Base-by-base conservation (phyloP, 108 stramenopile genomes). In the Cyclotella baltica region DNA sequence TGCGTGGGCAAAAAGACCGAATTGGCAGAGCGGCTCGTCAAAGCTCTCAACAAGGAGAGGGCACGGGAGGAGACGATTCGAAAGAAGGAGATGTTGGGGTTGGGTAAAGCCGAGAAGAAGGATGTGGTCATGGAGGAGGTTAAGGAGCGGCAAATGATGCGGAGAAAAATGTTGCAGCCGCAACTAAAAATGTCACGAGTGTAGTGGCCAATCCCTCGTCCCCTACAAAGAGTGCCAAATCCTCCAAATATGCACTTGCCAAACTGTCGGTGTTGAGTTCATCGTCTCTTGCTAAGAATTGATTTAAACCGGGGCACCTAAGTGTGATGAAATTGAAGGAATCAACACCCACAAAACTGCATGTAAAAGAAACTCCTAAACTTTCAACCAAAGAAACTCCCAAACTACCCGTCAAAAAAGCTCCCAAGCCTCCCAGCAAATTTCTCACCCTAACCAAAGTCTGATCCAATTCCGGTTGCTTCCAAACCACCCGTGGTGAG, bases 61-160 rank as follows among this genome's bases (percentile, higher is more conserved):
- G 36, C 36, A 36, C 0, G 61, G 61, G 61, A 62, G 19, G 27
- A 62, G 61, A 34, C 33, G 19, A 35, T 34, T 11, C 16, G 27
- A 62, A 62, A 36, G 61, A 34, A 36, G 10, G 30, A 56, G 52
- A 59, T 31, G 29, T 23, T 27, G 35, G 23, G 25, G 25, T 25
- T 5, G 11, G 25, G 23, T 10, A 25, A 25, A 23, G 20, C 11
- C 1, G 11, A 56, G 5, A n/a, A 56, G 55, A 25, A 3, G 55
- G 55, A 23, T 56, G 55, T 56, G 2, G 55, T 2, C 27, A 76
- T 18, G 3, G 57, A 67, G n/a, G 52, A 57, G 33, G 62, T 35
- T 34, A 64, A 53, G 51, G 46, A n/a, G n/a, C n/a, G n/a, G n/a
- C n/a, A n/a, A n/a, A n/a, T n/a, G n/a, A n/a, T n/a, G n/a, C n/a